These are phyloP conservation scores for Tremella yokohamensis DNA, from an alignment of 768 basidiomycete species.

Conservation along the genomic window DNA sequence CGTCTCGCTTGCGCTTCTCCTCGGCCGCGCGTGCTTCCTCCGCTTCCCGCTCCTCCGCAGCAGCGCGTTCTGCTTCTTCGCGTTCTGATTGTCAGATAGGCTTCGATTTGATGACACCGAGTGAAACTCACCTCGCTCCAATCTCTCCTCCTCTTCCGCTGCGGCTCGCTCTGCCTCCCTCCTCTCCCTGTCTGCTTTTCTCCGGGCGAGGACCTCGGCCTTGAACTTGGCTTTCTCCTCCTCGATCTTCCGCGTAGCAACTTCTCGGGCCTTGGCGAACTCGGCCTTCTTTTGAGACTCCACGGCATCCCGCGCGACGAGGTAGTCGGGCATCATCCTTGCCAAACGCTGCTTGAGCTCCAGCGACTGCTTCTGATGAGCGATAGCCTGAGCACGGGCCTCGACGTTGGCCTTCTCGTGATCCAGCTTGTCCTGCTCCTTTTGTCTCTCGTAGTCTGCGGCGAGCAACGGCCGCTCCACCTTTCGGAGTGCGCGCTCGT, in stretches of 20 bases:
- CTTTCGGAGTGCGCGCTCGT: conserved; percentile 90
- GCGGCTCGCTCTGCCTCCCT: conserved; percentile 54
- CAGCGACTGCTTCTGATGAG: conserved; percentile 64
- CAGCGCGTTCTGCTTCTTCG: conserved; percentile 12
- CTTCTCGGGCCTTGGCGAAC: conserved; percentile 60
- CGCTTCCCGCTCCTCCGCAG: conserved; percentile 4
- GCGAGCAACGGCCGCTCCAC: conserved; percentile 82
- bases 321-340: conserved; percentile 71
- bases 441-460: conserved; percentile 82
- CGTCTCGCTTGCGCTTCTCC: conserved; percentile 58
- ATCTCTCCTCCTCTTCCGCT: conserved; percentile 34
- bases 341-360: conserved; percentile 70
- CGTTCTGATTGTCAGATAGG: conserved; percentile 16
- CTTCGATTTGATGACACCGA: not conserved
- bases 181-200: conserved; percentile 59
- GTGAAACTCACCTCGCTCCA: conserved; percentile 38
- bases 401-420: conserved; percentile 63
- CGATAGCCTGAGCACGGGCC: conserved; percentile 59
- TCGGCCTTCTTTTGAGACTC: conserved; percentile 63
- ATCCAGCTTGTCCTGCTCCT: conserved; percentile 67
- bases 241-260: conserved; percentile 66
- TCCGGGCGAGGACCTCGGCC: conserved; percentile 58
- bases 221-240: conserved; percentile 77
- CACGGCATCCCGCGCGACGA: conserved; percentile 57
- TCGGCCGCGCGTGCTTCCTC: conserved; percentile 47